A percentile compares a stretch with the other conserved stretches of the same genome.
Conservation (phyloP, 495 filamentous ascomycete genomes). For the Podospora fimiseda region DNA sequence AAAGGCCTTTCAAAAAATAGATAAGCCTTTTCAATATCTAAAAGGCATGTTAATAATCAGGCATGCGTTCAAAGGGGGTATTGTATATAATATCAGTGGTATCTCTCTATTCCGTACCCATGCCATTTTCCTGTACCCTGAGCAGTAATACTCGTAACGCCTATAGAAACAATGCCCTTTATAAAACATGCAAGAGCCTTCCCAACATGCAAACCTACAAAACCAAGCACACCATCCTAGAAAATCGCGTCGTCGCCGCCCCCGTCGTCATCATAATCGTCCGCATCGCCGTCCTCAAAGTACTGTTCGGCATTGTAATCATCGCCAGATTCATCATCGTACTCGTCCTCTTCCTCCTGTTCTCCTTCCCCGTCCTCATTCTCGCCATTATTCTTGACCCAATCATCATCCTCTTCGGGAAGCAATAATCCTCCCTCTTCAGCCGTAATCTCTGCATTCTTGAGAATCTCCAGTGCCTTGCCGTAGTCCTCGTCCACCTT, state of each 20-base stretch:
- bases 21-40: too few relatives aligned
- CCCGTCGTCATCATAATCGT: constrained; percentile 42
- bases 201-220: too few relatives aligned
- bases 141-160: too few relatives aligned
- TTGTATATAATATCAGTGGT: too few relatives aligned
- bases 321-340: constrained; percentile 43
- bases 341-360: constrained; percentile 40
- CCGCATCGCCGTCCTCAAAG: constrained; percentile 46
- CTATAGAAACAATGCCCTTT: too few relatives aligned
- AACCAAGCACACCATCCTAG: background rate
- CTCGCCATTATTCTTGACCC: constrained; percentile 30
- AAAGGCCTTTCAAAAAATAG: too few relatives aligned
- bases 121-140: too few relatives aligned
- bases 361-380: constrained; percentile 33
- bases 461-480: constrained; percentile 32
- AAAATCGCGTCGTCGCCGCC: constrained; percentile 32
- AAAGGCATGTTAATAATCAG: too few relatives aligned
- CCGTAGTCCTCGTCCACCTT: too few relatives aligned
- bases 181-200: too few relatives aligned
- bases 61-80: too few relatives aligned
- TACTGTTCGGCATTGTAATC: constrained; percentile 52
- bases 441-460: constrained; percentile 32
- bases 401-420: constrained; percentile 40
- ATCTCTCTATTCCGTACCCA: too few relatives aligned
- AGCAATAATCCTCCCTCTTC: constrained; percentile 34